Conservation (phyloP, 108 stramenopile genomes). For the Nitzschia palea region DNA sequence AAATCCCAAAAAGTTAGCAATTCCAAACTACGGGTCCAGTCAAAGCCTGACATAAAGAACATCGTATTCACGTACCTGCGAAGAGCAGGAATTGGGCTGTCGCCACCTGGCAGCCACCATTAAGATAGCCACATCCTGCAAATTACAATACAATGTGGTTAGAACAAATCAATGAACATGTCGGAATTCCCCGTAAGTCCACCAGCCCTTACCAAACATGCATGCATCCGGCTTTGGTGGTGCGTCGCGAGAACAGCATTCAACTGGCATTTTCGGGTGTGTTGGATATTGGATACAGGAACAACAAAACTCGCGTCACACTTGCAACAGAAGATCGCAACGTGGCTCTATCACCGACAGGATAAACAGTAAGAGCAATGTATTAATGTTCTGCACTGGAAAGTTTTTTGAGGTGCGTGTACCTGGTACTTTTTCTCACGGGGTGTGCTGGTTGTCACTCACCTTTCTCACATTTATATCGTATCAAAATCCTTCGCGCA, state of each 20-base stretch:
- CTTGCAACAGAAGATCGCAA: too few species aligned
- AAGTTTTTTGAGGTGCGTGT: too few species aligned
- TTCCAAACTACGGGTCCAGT: too few species aligned
- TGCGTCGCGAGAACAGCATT: conserved; percentile 14
- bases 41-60: too few species aligned
- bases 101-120: conserved; percentile 19
- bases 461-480: too few species aligned
- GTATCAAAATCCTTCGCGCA: background rate
- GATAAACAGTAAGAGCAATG: too few species aligned
- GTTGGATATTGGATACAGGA: background rate
- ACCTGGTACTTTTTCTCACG: too few species aligned
- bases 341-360: too few species aligned
- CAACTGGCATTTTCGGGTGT: background rate
- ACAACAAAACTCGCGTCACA: too few species aligned
- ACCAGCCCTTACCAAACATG: conserved; percentile 20
- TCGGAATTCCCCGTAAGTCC: background rate
- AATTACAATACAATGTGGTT: background rate
- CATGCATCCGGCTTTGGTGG: conserved; percentile 6
- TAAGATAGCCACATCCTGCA: conserved; percentile 22
- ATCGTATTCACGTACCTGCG: background rate
- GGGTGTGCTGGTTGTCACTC: too few species aligned
- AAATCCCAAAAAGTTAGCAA: too few species aligned
- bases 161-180: background rate
- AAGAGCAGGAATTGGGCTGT: conserved; percentile 13
- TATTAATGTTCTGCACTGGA: too few species aligned